Evolutionary conservation across 1,284 basidiomycete genomes (phyloP), one percentile per base, ranked within the genome.

Genomic region (Boletus sp.): DNA sequence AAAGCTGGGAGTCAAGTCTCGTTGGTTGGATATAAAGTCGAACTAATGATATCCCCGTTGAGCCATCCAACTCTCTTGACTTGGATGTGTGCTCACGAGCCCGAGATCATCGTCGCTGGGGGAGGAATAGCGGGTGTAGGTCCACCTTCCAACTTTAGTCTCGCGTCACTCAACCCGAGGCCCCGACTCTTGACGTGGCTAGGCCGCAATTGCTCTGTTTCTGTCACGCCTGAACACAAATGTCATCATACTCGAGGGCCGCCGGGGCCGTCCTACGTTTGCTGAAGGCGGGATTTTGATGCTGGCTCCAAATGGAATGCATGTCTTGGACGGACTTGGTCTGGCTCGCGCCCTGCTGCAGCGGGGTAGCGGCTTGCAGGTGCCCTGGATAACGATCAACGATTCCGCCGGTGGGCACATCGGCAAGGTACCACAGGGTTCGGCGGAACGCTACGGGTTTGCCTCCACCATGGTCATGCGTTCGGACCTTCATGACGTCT

Each of bases 401-500:
- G 55, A 58, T 41, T 56, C 57, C 3, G 43, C 57, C 0, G 64
- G 65, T 39, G 49, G 50, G 16, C 32, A 45, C 35, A 47, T 62
- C 3, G 62, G 62, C 41, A 64, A 41, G 16, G 50, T 65, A 4
- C 53, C 60, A 2, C 62, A 67, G 22, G 66, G 66, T 16, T 62
- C 61, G 12, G 39, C 46, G 41, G 37, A 66, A 37, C 63, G 64
- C 40, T 53, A 66, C 19, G 62, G 62, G n/a, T 60, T 65, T 38
- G 50, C 59, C 5, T 64, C 64, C 14, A 57, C 42, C n/a, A 51
- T 61, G 43, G 30, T 64, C 32, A 52, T 55, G 51, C 63, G 65
- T 35, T 67, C 65, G 30, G 65, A 69, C 37, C 52, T 65, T 7
- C 53, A 69, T 19, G 60, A 67, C 26, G 52, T 68, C 34, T 44